Conservation (phyloP, 352 stramenopile species). For the Globisporangium spinosum region DNA sequence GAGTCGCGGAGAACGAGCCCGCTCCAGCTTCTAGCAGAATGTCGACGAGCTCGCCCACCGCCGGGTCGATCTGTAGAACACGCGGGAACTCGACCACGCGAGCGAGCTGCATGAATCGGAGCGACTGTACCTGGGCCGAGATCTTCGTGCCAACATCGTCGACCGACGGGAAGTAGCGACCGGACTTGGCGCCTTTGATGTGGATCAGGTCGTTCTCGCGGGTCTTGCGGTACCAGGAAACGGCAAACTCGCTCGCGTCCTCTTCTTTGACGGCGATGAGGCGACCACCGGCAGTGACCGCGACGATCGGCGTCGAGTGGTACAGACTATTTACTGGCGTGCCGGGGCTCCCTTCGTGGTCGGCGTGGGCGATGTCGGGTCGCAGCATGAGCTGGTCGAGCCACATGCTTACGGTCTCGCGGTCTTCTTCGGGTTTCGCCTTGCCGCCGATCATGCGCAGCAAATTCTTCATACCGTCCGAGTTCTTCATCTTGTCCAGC, state of each 20-base stretch:
- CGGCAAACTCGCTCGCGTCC: constrained; percentile 50
- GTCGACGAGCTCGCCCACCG: constrained; percentile 65
- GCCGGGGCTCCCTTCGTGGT: constrained; percentile 1
- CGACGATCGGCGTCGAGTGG: constrained; percentile 53
- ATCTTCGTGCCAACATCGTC: constrained; percentile 63
- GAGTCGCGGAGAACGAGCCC: constrained; percentile 72
- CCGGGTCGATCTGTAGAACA: constrained; percentile 50
- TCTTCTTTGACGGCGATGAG: constrained; percentile 59
- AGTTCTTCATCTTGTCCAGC: constrained; percentile 59
- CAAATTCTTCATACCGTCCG: constrained; percentile 70
- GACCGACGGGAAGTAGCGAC: constrained; percentile 64
- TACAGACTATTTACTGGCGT: constrained; percentile 21
- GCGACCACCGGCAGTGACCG: constrained; percentile 43
- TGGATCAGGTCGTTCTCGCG: constrained; percentile 47
- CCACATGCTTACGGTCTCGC: constrained; percentile 52
- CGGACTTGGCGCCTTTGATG: constrained; percentile 55
- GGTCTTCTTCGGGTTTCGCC: constrained; percentile 53
- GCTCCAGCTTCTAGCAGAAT: constrained; percentile 63
- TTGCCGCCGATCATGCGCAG: constrained; percentile 71
- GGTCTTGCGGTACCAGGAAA: constrained; percentile 72
- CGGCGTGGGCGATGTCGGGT: constrained; percentile 29
- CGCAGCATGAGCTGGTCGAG: constrained; percentile 53
- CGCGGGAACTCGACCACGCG: constrained; percentile 51
- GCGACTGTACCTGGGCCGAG: constrained; percentile 58
- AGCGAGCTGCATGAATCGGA: constrained; percentile 55